A percentile compares a stretch with the other conserved stretches of the same genome.
Evolutionary conservation across 78 protist genomes (phyloP).

Genomic region (Tieghemostelium lacteum): DNA sequence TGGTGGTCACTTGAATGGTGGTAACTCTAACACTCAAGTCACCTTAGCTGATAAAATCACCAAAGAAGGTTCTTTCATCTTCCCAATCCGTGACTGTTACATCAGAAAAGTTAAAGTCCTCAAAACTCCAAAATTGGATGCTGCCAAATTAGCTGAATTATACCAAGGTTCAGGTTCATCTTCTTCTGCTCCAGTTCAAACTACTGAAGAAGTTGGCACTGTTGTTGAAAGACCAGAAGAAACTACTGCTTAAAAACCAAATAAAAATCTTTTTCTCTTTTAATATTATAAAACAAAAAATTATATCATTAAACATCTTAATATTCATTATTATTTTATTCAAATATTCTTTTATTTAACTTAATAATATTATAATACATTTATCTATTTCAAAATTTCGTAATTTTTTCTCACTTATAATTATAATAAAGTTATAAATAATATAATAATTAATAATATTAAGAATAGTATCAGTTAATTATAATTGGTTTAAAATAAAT

Average conservation of each 20-base stretch:
- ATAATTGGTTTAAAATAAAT: too few species aligned
- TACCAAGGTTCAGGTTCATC: constrained; percentile 13
- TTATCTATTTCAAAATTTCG: too few species aligned
- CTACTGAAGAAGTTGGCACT: constrained; percentile 58
- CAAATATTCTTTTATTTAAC: too few species aligned
- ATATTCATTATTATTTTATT: too few species aligned
- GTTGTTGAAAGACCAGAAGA: constrained; percentile 58
- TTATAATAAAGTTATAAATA: too few species aligned
- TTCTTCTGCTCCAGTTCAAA: constrained; percentile 23
- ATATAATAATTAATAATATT: too few species aligned
- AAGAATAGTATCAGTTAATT: too few species aligned
- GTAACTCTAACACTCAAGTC: constrained; percentile 52
- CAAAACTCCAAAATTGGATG: constrained; percentile 95
- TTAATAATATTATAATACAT: too few species aligned
- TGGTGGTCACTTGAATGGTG: constrained; percentile 5
- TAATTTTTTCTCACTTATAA: too few species aligned
- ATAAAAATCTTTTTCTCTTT: too few species aligned
- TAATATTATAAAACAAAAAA: too few species aligned
- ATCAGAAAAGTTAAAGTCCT: constrained; percentile 98
- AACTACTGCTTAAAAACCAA: constrained; percentile 16
- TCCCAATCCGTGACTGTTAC: constrained; percentile 97
- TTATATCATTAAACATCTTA: too few species aligned
- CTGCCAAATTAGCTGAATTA: constrained; percentile 66
- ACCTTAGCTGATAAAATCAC: constrained; percentile 94
- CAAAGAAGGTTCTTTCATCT: constrained; percentile 90